phyloP scores from a whole-genome alignment of 2,329 filamentous ascomycete species.

The Trichoderma brevicompactum region DNA sequence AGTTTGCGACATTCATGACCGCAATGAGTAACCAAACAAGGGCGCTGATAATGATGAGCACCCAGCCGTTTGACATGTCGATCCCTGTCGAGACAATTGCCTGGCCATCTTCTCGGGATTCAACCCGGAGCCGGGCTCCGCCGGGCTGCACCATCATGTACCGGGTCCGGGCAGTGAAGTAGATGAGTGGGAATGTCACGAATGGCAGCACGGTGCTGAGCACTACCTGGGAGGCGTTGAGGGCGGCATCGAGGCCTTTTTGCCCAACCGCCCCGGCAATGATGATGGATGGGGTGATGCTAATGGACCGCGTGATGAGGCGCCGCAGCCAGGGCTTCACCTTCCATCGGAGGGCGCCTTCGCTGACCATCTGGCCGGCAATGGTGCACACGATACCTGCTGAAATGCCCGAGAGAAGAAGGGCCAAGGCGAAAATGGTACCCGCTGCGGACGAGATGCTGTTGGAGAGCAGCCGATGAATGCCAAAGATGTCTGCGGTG shows the following conservation, averaged over 20 bases:
- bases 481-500: slow-evolving; percentile 79
- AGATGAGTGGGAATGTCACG: slow-evolving; percentile 80
- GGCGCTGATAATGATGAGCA: slow-evolving; percentile 58
- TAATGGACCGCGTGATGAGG: slow-evolving; percentile 76
- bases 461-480: slow-evolving; percentile 71
- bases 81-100: slow-evolving; percentile 35
- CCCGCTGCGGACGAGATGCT: slow-evolving; percentile 77
- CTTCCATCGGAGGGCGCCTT: slow-evolving; percentile 78
- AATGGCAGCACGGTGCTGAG: slow-evolving; percentile 81
- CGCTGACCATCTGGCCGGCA: slow-evolving; percentile 84
- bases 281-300: slow-evolving; percentile 80
- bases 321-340: slow-evolving; percentile 78
- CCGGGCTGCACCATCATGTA: slow-evolving; percentile 75
- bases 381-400: slow-evolving; percentile 90
- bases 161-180: slow-evolving; percentile 77
- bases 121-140: slow-evolving; percentile 42
- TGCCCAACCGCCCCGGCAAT: slow-evolving; percentile 79
- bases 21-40: slow-evolving; percentile 75
- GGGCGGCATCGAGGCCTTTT: slow-evolving; percentile 68
- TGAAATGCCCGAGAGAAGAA: slow-evolving; percentile 78
- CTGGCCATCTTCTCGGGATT: slow-evolving; percentile 31
- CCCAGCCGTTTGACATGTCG: slow-evolving; percentile 75
- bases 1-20: slow-evolving; percentile 76
- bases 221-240: slow-evolving; percentile 78
- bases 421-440: slow-evolving; percentile 80